Conservation (phyloP, 257 asterid genomes). For the Solanum paucissectum region DNA sequence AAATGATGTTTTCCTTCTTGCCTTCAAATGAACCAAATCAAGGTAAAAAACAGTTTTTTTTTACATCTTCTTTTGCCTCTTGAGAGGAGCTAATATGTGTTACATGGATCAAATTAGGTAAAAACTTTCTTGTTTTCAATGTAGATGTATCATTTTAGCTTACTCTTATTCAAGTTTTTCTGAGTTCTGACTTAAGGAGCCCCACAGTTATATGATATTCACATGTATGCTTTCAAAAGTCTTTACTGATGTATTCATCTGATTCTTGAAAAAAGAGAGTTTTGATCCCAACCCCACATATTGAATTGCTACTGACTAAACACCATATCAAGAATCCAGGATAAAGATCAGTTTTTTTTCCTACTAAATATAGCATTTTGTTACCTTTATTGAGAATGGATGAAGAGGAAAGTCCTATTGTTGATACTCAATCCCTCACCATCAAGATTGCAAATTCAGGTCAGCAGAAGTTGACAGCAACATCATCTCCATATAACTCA, state of each 20-base stretch:
- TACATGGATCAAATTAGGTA: not conserved
- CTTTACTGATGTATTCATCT: conserved; percentile 61
- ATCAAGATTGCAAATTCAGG: conserved; percentile 34
- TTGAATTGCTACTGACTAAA: conserved; percentile 17
- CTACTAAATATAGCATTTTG: conserved; percentile 10
- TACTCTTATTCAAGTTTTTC: not conserved
- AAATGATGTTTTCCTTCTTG: conserved; percentile 14
- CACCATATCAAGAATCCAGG: conserved; percentile 20
- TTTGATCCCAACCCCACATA: conserved; percentile 21
- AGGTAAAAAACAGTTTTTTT: conserved; percentile 21
- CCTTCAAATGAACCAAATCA: conserved; percentile 14
- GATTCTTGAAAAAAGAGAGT: conserved; percentile 12
- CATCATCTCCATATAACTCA: conserved; percentile 61
- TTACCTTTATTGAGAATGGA: conserved; percentile 30
- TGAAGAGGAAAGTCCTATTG: conserved; percentile 12
- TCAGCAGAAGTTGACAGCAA: conserved; percentile 17
- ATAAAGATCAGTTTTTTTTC: conserved; percentile 6
- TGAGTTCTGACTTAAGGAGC: conserved; percentile 36
- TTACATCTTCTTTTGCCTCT: not conserved
- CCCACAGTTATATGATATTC: conserved; percentile 58
- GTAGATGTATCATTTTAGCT: not conserved
- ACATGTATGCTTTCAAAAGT: conserved; percentile 34
- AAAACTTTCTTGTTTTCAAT: conserved; percentile 7
- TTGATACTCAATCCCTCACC: conserved; percentile 45
- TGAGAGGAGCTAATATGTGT: not conserved